Evolutionary conservation across 2,329 filamentous ascomycete genomes (phyloP).

Genomic region (Xylaria polymorpha): DNA sequence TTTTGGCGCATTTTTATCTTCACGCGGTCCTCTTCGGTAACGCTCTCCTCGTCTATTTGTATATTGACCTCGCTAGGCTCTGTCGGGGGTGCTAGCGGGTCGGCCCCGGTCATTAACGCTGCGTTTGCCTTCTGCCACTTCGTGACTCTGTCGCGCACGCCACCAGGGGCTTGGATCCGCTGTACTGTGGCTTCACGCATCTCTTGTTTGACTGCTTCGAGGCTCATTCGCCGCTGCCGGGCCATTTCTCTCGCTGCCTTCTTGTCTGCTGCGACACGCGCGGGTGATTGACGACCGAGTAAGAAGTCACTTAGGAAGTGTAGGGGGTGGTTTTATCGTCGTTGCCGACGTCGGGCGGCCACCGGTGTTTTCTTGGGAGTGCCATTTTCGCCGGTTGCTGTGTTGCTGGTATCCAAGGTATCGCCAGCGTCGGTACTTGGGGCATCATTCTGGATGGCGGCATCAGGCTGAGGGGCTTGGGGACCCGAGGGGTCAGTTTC

Average conservation of each 20-base stretch:
- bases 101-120: slow-evolving; percentile 66
- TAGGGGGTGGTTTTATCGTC: slow-evolving; percentile 46
- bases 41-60: slow-evolving; percentile 68
- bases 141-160: slow-evolving; percentile 82
- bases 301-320: slow-evolving; percentile 49
- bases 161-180: slow-evolving; percentile 70
- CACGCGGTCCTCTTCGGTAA: slow-evolving; percentile 70
- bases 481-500: slow-evolving; percentile 47
- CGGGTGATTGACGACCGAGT: slow-evolving; percentile 56
- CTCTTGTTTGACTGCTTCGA: slow-evolving; percentile 69
- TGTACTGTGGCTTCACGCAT: slow-evolving; percentile 69
- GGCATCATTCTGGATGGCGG: slow-evolving; percentile 38
- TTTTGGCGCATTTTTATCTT: slow-evolving; percentile 66
- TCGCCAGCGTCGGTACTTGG: slow-evolving; percentile 38
- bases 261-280: slow-evolving; percentile 63
- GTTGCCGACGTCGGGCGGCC: slow-evolving; percentile 46
- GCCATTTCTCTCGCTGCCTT: slow-evolving; percentile 51
- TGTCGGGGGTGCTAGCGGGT: slow-evolving; percentile 64
- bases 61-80: slow-evolving; percentile 72
- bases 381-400: slow-evolving; percentile 40
- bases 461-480: slow-evolving; percentile 38
- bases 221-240: slow-evolving; percentile 65
- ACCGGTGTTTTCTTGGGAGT: slow-evolving; percentile 41
- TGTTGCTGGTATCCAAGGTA: slow-evolving; percentile 30
- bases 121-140: slow-evolving; percentile 87